Base-by-base conservation (phyloP, 2,329 filamentous ascomycete species). In the Sordariomycetes sp. region DNA sequence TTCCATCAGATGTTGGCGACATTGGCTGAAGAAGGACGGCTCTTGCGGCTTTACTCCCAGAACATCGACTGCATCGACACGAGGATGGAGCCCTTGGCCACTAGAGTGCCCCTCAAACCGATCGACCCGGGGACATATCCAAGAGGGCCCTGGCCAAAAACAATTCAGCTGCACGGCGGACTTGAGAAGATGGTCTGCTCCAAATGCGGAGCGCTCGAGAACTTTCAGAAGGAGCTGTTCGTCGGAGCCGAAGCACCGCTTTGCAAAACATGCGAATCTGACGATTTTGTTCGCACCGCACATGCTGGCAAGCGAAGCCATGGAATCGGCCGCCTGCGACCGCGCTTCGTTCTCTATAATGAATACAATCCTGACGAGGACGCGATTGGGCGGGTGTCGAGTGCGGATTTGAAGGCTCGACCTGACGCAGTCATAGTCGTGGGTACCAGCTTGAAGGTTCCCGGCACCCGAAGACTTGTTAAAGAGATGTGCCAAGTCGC, bases 1-100 rank as follows among this genome's bases (percentile, higher is more conserved):
- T 98, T 98, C 53, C 92, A 98, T 64, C 85, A 95, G 53, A 73
- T 98, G 58, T 72, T 98, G 28, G 92, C 92, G 31, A 90, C 87
- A 4, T 69, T 98, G 16, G 86, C 90, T 4, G 74, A 84, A 38
- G 87, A 96, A 58, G 85, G 82, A 28, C 84, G 92, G 15, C 63
- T 98, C 17, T 67, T 95, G 52, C 84, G 92, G 28, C 71, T 98
- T 6, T 98, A 98, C 57, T 90, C 86, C 3, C 92, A 98, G 53
- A 98, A 98, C 47, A 90, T 98, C 21, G 92, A 98, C 60, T 86
- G 88, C 38, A 83, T 98, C 44, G 92, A 98, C 48, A 92, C 86
- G 1, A 75, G 78, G 7, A 72, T 98, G 57, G 66, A 77, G 30
- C 88, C 90, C 3, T 66, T 98, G 8, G 70, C 73, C 18, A 96